Percentiles rank a stretch among this genome's conserved stretches.
Evolutionary conservation across 768 basidiomycete species (phyloP).

Genomic region (Tricholomella constricta): DNA sequence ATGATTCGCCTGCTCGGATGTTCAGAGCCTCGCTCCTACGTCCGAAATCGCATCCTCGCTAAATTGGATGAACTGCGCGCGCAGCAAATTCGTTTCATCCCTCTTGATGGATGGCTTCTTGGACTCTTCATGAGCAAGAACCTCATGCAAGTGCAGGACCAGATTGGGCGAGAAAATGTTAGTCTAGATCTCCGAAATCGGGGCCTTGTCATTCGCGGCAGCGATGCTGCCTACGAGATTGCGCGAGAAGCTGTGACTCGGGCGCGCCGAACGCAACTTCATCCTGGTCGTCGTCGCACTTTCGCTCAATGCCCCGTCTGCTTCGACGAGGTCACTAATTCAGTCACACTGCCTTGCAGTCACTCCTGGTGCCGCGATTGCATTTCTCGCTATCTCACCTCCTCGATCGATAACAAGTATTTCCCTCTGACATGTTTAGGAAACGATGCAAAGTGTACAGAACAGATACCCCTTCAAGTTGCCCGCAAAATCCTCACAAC

Average conservation of each 20-base stretch:
- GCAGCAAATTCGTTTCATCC: slow-evolving; percentile 44
- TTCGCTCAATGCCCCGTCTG: slow-evolving; percentile 65
- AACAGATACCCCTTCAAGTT: slow-evolving; percentile 53
- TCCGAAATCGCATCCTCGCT: slow-evolving; percentile 46
- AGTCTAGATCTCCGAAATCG: slow-evolving; percentile 45
- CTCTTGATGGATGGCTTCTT: slow-evolving; percentile 47
- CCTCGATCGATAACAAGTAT: slow-evolving; percentile 54
- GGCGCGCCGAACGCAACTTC: slow-evolving; percentile 28
- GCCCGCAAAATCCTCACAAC: slow-evolving; percentile 54
- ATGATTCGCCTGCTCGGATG: slow-evolving; percentile 59
- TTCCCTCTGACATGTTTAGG: slow-evolving; percentile 81
- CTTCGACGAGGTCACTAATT: slow-evolving; percentile 54
- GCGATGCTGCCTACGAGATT: slow-evolving; percentile 42
- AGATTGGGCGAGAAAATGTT: slow-evolving; percentile 61
- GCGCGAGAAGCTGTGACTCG: slow-evolving; percentile 43
- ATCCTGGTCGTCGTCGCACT: slow-evolving; percentile 16
- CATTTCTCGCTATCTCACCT: slow-evolving; percentile 55
- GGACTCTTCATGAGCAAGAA: slow-evolving; percentile 49
- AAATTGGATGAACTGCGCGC: slow-evolving; percentile 47
- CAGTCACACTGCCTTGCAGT: slow-evolving; percentile 59
- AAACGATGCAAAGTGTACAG: slow-evolving; percentile 56
- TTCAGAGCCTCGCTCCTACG: slow-evolving; percentile 37
- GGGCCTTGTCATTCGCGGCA: slow-evolving; percentile 57
- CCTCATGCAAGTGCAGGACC: slow-evolving; percentile 44
- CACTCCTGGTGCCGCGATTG: slow-evolving; percentile 72